Evolutionary conservation across 352 stramenopile species (phyloP).

Genomic region (Phytophthora macrochlamydospora): DNA sequence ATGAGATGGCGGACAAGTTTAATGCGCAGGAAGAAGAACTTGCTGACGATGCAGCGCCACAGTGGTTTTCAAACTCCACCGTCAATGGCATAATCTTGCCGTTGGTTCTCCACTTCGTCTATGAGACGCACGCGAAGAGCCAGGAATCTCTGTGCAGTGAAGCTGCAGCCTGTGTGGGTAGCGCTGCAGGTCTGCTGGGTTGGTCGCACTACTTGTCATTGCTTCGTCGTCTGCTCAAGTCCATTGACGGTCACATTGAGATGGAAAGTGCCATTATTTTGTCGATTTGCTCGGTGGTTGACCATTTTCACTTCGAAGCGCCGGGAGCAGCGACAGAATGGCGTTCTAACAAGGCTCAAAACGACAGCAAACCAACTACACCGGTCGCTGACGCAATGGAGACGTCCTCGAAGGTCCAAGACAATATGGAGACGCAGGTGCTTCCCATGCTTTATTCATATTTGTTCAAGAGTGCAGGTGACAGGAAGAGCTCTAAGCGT

Average conservation of each 20-base stretch:
- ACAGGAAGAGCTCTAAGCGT: constrained; percentile 61
- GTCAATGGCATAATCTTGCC: constrained; percentile 95
- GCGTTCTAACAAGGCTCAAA: constrained; percentile 20
- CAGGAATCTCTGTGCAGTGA: constrained; percentile 95
- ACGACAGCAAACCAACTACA: constrained; percentile 6
- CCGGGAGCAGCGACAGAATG: constrained; percentile 45
- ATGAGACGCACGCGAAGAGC: constrained; percentile 93
- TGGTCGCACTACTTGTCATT: constrained; percentile 97
- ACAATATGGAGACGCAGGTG: constrained; percentile 80
- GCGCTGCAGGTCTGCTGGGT: constrained; percentile 89
- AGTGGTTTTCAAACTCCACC: constrained; percentile 85
- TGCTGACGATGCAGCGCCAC: constrained; percentile 15
- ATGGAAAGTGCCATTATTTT: constrained; percentile 92
- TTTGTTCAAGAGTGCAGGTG: constrained; percentile 87
- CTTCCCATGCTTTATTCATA: constrained; percentile 88
- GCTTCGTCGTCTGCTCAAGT: constrained; percentile 92
- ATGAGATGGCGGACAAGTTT: constrained; percentile 58
- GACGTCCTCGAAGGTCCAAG: constrained; percentile 68
- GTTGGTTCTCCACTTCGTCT: constrained; percentile 96
- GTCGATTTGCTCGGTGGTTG: constrained; percentile 94
- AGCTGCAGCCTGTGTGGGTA: constrained; percentile 92
- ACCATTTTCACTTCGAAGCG: constrained; percentile 96
- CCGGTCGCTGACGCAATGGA: constrained; percentile 14
- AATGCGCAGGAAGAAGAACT: constrained; percentile 17
- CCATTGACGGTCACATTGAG: constrained; percentile 91